Evolutionary conservation across 371 early-diverging fungal species (phyloP).

Genomic region (Dinochytrium kinnereticum): DNA sequence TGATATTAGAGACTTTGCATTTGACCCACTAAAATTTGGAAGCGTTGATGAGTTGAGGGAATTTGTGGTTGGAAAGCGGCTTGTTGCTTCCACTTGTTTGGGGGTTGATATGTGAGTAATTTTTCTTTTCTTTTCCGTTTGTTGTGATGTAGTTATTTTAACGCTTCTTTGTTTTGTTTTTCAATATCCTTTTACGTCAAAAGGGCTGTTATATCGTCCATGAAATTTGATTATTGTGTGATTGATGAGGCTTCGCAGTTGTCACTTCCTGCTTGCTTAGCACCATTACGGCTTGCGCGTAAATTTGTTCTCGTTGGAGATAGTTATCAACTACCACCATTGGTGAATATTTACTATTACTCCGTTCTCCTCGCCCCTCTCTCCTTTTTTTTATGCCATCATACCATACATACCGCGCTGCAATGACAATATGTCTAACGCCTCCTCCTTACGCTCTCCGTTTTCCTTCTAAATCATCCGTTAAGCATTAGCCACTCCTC

Average conservation of each 20-base stretch:
- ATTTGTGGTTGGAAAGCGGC: conserved; percentile 63
- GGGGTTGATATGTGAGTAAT: conserved; percentile 79
- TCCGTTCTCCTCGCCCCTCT: no score
- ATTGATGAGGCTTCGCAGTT: conserved; percentile 99
- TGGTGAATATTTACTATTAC: conserved; percentile 59
- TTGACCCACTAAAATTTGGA: conserved; percentile 50
- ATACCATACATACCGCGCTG: no score
- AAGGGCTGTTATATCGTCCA: neutral
- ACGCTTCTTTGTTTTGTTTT: neutral
- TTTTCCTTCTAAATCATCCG: no score
- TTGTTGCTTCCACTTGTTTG: conserved; percentile 90
- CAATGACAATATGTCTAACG: no score
- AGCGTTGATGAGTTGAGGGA: conserved; percentile 64
- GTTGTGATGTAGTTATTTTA: no score
- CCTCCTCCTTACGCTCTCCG: no score
- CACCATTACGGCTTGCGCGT: conserved; percentile 85
- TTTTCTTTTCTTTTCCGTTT: no score
- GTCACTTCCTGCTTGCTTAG: conserved; percentile 91
- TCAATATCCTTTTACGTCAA: neutral
- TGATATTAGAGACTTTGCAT: conserved; percentile 59
- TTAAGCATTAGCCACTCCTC: no score
- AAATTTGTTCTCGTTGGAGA: conserved; percentile 98
- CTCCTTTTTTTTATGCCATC: no score
- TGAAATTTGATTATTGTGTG: conserved; percentile 94
- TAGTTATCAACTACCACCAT: conserved; percentile 97